These are phyloP conservation scores for Fusarium sacchari DNA, from an alignment of 2,329 filamentous ascomycete genomes.

Conservation along the genomic window DNA sequence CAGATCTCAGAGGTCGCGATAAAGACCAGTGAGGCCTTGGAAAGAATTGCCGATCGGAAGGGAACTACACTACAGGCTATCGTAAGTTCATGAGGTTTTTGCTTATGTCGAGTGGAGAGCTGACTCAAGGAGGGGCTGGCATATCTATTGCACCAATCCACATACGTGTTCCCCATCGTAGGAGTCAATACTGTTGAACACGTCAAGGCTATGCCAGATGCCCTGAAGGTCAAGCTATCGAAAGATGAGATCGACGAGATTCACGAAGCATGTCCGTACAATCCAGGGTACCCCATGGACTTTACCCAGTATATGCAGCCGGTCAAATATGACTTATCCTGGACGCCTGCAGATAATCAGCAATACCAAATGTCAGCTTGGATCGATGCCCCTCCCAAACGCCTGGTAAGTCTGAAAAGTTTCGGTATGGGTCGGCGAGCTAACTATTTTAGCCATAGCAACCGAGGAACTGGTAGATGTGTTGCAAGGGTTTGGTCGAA, in stretches of 20 bases:
- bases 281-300: not conserved
- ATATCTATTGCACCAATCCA: slow-evolving; percentile 19
- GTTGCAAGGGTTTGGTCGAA: not conserved
- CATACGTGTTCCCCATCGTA: slow-evolving; percentile 24
- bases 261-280: slow-evolving; percentile 5
- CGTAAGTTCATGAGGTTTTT: not conserved
- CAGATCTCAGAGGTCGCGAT: fast-evolving
- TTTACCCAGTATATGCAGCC: not conserved
- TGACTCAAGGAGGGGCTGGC: not conserved
- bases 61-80: not conserved
- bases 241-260: slow-evolving; percentile 8
- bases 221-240: not conserved
- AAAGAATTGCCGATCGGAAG: not conserved
- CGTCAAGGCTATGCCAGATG: slow-evolving; percentile 6
- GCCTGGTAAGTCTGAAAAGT: not conserved
- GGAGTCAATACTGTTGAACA: slow-evolving; percentile 22
- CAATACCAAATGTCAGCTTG: not conserved
- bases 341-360: not conserved
- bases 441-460: not conserved
- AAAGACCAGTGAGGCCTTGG: fast-evolving
- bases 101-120: too few relatives aligned
- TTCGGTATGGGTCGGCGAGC: fast-evolving
- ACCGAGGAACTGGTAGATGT: not conserved
- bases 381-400: not conserved
- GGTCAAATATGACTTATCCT: not conserved